These are phyloP conservation scores for Boletellus ananiceps DNA, from an alignment of 768 basidiomycete species.

Conservation along the genomic window DNA sequence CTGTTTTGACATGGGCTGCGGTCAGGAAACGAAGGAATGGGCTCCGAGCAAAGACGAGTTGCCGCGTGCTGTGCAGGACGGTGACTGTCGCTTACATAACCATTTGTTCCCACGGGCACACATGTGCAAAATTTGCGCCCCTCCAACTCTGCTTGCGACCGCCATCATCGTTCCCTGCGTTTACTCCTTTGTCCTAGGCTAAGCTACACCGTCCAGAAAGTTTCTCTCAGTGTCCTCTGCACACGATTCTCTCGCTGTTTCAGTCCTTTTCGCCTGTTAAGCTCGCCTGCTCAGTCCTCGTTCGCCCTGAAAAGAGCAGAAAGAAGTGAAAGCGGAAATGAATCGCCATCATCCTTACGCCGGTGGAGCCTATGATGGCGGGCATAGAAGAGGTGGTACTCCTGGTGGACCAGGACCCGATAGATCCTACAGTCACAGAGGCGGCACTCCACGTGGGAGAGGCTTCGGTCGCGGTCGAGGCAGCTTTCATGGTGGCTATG, in stretches of 20 bases:
- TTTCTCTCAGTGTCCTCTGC: constrained; percentile 17
- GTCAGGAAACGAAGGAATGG: constrained; percentile 19
- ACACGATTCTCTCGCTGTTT: constrained; percentile 16
- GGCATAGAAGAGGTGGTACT: constrained; percentile 60
- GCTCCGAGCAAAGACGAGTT: not conserved
- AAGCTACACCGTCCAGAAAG: constrained; percentile 24
- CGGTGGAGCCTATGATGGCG: constrained; percentile 53
- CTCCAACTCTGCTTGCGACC: constrained; percentile 29
- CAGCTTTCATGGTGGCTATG: constrained; percentile 50
- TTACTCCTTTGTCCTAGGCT: constrained; percentile 20
- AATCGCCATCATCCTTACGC: constrained; percentile 90
- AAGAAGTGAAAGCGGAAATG: constrained; percentile 42
- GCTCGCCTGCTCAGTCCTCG: constrained; percentile 23
- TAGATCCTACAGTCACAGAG: constrained; percentile 63
- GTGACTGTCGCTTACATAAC: constrained; percentile 24
- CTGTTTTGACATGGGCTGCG: constrained; percentile 78
- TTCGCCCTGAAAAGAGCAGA: constrained; percentile 27
- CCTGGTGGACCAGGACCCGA: constrained; percentile 67
- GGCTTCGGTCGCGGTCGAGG: constrained; percentile 54
- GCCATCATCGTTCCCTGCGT: constrained; percentile 34
- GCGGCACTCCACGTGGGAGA: constrained; percentile 47
- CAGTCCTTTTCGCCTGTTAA: constrained; percentile 22
- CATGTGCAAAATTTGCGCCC: constrained; percentile 33
- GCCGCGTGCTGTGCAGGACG: constrained; percentile 8
- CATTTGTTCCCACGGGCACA: constrained; percentile 21